Base-by-base conservation (phyloP, 2,329 filamentous ascomycete species). In the Hypoxylon sp. region DNA sequence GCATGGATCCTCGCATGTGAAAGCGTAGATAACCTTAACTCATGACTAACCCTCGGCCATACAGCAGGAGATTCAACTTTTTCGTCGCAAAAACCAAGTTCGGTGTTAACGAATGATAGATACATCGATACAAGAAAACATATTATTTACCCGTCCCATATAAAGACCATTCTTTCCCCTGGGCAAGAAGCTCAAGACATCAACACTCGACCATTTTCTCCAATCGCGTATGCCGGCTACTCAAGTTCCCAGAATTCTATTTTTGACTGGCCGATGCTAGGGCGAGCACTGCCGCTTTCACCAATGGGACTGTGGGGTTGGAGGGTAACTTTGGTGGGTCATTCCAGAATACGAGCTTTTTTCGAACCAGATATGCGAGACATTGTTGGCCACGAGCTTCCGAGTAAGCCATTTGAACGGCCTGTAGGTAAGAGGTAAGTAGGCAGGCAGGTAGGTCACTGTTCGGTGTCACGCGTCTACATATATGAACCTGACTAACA, bases 331-430 rank as follows among this genome's bases (percentile, higher is more conserved):
- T 32, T 37, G 17, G 64, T 39, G 62, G 65, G 58, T 57, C 56
- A 67, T 67, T 62, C 65, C 59, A 62, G 62, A 67, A 67, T 67
- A 67, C 65, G 65, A 67, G 65, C 58, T 67, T 60, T 48, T 48
- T 56, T 50, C 37, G 28, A 24, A 17, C 52, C 47, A 43, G 51
- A 48, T 39, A 51, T 43, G 60, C 60, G 55, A 59, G 60, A 59
- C 60, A 62, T 64, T 63, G 59, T 63, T 62, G 51, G 59, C 43
- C 52, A 54, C 49, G 48, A 50, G n/a, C 52, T 30, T 26, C 15
- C 44, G 43, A 50, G 19, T 52, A 37, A 37, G 26, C 20, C 20
- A 20, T 49, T 43, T 20, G 22, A 43, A 56, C 7, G 53, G 24
- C 52, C 48, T 53, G 37, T n/a, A 51, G 48, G n/a, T n/a, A n/a